Evolutionary conservation across 495 filamentous ascomycete genomes (phyloP), one percentile per base, ranked within the genome.

Genomic region (Pyrenopolyporus hunteri): DNA sequence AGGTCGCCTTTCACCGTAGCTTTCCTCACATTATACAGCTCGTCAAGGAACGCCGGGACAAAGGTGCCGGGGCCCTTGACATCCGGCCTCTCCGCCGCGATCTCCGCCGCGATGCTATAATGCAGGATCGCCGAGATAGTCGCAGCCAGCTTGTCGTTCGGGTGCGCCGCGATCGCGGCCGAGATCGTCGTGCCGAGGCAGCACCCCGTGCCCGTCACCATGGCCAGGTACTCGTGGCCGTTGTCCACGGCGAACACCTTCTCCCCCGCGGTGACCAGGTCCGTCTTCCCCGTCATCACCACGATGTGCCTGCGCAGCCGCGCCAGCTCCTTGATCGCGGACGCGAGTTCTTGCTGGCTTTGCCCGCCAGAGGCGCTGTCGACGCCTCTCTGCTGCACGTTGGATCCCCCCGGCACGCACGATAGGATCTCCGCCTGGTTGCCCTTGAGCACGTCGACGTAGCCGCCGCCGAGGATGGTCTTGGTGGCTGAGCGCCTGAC

Each of bases 401-500:
- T 64, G 25, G 62, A 49, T 6, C 74, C 83, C 17, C 86, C 85
- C 13, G 82, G 73, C 17, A 93, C 87, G 69, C 93, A 91, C 48
- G 81, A 82, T 0, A 92, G 75, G 53, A 98, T 93, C 73, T 98
- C 94, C 44, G 87, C 85, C 71, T 95, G 93, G 70, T 98, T 98
- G 20, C 94, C 94, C 73, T 97, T 98, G 73, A 98, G 91, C 16
- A 97, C 79, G 71, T 89, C 85, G 59, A 94, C 89, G 68, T 90
- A 89, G 25, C 91, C 91, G 5, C 75, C 82, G 1, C 82, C 78
- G 71, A 97, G 76, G n/a, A 98, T 82, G 8, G 80, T 80, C 31
- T 83, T 85, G 28, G 94, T 83, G 0, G 90, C 87, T 1, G 80
- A 78, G 22, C 88, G 85, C 20, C 94, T 84, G 9, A 90, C 79